Percentiles rank a stretch among this genome's conserved stretches.
These are phyloP conservation scores for Mycosphaerella sp. DNA, from an alignment of 2,329 filamentous ascomycete genomes.

Conservation along the genomic window DNA sequence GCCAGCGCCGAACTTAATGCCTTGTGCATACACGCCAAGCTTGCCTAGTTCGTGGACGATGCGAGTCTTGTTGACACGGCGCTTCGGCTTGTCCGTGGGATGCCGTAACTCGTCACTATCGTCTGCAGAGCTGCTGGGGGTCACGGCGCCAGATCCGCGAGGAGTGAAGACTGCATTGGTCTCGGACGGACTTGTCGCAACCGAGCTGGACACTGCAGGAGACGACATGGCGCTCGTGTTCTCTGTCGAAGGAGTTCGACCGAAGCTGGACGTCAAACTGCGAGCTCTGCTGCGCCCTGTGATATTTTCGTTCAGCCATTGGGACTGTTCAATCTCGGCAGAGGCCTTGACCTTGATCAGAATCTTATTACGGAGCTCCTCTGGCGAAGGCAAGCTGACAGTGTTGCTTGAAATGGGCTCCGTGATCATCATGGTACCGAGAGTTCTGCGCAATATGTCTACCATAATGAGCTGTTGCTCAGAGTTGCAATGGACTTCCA, in stretches of 20 bases:
- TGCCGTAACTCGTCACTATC: constrained; percentile 64
- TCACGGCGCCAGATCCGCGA: constrained; percentile 50
- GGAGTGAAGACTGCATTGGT: constrained; percentile 43
- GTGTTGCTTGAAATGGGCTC: constrained; percentile 65
- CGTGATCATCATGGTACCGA: constrained; percentile 71
- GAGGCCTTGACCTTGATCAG: constrained; percentile 93
- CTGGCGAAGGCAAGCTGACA: constrained; percentile 70
- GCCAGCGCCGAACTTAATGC: constrained; percentile 68
- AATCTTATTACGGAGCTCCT: constrained; percentile 74
- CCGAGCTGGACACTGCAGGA: constrained; percentile 46
- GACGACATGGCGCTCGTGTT: constrained; percentile 46
- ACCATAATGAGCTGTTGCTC: constrained; percentile 84
- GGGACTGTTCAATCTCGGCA: constrained; percentile 43
- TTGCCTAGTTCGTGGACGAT: constrained; percentile 77
- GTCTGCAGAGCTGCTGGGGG: constrained; percentile 60
- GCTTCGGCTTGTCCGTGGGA: constrained; percentile 53
- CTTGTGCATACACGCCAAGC: constrained; percentile 71
- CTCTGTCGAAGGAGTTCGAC: constrained; percentile 57
- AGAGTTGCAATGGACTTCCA: constrained; percentile 87
- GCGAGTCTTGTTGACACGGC: constrained; percentile 67
- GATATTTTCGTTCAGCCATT: constrained; percentile 31
- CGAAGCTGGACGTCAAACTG: constrained; percentile 73
- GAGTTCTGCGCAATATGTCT: constrained; percentile 76
- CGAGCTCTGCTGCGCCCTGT: constrained; percentile 42
- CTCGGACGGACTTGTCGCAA: constrained; percentile 46